Evolutionary conservation across 2,329 filamentous ascomycete genomes (phyloP).

Genomic region (Cyanodermella asteris): DNA sequence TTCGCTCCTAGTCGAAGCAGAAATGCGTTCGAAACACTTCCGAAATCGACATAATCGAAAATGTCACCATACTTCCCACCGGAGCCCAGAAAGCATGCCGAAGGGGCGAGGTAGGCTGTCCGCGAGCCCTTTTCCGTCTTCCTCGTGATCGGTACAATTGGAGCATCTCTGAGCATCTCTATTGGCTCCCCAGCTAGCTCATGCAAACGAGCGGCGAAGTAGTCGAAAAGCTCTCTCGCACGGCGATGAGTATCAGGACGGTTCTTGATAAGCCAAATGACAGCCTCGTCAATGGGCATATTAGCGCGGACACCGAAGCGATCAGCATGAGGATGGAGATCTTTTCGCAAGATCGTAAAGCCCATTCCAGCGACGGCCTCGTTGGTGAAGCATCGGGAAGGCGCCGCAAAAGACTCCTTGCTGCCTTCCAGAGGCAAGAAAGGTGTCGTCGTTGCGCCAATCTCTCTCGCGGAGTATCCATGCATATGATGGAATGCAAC

Average conservation of each 20-base stretch:
- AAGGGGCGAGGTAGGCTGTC: slow-evolving; percentile 41
- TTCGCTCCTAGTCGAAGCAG: slow-evolving; percentile 76
- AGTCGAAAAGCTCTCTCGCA: slow-evolving; percentile 56
- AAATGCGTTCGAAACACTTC: slow-evolving; percentile 67
- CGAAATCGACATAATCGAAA: slow-evolving; percentile 94
- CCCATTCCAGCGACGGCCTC: slow-evolving; percentile 53
- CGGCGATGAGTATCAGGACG: slow-evolving; percentile 47
- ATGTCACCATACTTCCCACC: slow-evolving; percentile 61
- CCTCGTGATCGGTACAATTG: slow-evolving; percentile 47
- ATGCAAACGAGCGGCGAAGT: slow-evolving; percentile 55
- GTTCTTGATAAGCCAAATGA: slow-evolving; percentile 46
- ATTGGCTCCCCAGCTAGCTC: slow-evolving; percentile 46
- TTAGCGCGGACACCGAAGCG: slow-evolving; percentile 76
- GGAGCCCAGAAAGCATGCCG: slow-evolving; percentile 58
- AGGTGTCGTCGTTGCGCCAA: slow-evolving; percentile 30
- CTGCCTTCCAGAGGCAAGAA: slow-evolving; percentile 53
- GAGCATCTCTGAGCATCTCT: slow-evolving; percentile 37
- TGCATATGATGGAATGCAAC: slow-evolving; percentile 59
- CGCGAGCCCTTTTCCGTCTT: slow-evolving; percentile 21
- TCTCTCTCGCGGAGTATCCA: slow-evolving; percentile 45
- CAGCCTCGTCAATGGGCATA: slow-evolving; percentile 56
- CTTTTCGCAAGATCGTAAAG: slow-evolving; percentile 53
- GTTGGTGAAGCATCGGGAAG: slow-evolving; percentile 65
- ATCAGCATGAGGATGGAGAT: slow-evolving; percentile 57
- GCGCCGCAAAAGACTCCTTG: slow-evolving; percentile 44